phyloP scores from a whole-genome alignment of 768 basidiomycete genomes.

The Mycena amicta region DNA sequence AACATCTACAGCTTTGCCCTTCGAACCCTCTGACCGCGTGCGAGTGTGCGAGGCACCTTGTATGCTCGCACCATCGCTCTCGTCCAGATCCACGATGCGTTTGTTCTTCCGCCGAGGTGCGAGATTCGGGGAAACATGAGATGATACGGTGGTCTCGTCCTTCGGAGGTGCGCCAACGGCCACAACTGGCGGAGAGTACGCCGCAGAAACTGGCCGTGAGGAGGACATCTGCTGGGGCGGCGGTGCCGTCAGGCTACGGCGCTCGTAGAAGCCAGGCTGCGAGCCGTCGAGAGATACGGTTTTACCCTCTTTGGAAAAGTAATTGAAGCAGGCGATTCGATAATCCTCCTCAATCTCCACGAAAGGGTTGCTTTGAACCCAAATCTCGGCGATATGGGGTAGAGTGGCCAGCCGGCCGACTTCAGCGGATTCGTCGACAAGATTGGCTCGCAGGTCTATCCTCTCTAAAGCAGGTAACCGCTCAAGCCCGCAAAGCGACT shows the following conservation, averaged over 20 bases:
- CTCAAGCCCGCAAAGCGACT: constrained; percentile 94
- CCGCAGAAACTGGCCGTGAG: constrained; percentile 47
- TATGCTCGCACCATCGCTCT: constrained; percentile 37
- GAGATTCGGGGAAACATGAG: constrained; percentile 48
- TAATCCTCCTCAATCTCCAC: constrained; percentile 72
- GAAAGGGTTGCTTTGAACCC: constrained; percentile 85
- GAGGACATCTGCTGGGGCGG: constrained; percentile 57
- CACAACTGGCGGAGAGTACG: constrained; percentile 62
- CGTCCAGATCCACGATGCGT: constrained; percentile 78
- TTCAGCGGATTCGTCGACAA: constrained; percentile 81
- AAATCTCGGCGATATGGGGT: constrained; percentile 79
- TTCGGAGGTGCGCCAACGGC: constrained; percentile 43
- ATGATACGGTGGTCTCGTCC: constrained; percentile 37
- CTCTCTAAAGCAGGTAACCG: constrained; percentile 83
- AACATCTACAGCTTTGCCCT: constrained; percentile 21
- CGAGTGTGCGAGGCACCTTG: constrained; percentile 33
- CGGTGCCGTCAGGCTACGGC: constrained; percentile 52
- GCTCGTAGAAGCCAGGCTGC: constrained; percentile 71
- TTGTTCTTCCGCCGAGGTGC: constrained; percentile 65
- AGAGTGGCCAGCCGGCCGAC: constrained; percentile 79
- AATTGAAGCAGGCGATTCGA: constrained; percentile 77
- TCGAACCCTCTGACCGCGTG: constrained; percentile 34
- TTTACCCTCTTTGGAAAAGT: constrained; percentile 86
- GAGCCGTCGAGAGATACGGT: constrained; percentile 75
- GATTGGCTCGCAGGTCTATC: constrained; percentile 80